Conservation (phyloP, 176 grass and related monocot species). For the Rhynchospora breviuscula region DNA sequence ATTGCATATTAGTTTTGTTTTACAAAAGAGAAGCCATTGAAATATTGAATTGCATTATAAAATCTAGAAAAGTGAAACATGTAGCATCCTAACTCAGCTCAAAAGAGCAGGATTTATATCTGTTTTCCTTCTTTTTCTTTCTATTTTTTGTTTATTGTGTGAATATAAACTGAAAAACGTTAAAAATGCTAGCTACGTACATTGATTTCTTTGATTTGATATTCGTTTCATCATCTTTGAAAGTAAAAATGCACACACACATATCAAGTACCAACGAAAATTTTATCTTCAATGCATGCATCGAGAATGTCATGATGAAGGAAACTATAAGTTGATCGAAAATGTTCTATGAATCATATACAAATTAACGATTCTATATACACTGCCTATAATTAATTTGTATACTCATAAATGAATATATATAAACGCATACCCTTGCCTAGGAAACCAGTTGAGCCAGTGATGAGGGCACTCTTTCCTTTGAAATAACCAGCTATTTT, state of each 20-base stretch:
- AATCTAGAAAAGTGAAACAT: not conserved
- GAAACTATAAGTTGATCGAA: not conserved
- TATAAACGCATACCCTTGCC: conserved; percentile 54
- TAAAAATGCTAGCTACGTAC: not conserved
- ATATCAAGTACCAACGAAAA: not conserved
- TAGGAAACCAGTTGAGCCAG: conserved; percentile 78
- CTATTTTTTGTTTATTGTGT: not conserved
- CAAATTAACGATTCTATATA: not conserved
- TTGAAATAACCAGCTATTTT: conserved; percentile 56
- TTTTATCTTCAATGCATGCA: not conserved
- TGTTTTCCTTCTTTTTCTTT: not conserved
- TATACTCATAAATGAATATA: not conserved
- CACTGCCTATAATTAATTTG: not conserved
- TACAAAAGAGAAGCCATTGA: not conserved
- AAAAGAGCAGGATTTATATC: not conserved
- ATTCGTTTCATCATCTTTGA: not conserved
- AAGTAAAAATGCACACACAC: not conserved
- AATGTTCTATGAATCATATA: not conserved
- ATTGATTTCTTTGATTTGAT: not conserved
- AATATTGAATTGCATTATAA: not conserved
- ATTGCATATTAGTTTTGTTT: not conserved
- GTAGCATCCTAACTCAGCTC: not conserved
- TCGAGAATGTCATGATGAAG: not conserved
- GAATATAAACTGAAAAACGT: not conserved
- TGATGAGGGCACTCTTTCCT: conserved; percentile 76